phyloP scores from a whole-genome alignment of 2,329 filamentous ascomycete genomes.

The Curvularia verruculosa region DNA sequence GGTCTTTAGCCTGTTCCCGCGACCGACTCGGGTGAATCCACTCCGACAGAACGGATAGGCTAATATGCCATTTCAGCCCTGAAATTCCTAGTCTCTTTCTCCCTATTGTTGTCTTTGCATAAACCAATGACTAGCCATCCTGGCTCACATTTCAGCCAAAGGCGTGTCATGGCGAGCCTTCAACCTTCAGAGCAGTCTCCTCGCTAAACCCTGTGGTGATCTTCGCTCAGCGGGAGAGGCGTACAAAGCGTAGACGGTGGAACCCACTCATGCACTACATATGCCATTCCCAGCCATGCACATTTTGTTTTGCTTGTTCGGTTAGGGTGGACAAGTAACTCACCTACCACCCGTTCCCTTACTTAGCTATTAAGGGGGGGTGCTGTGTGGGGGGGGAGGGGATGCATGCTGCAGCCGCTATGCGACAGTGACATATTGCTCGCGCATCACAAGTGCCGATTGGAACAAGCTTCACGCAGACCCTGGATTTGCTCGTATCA shows the following conservation, averaged over 20 bases:
- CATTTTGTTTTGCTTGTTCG: background rate
- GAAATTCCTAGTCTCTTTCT: constrained; percentile 3
- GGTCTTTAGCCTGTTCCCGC: constrained; percentile 7
- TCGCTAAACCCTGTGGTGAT: background rate
- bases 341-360: background rate
- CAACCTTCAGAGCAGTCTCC: background rate
- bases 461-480: background rate
- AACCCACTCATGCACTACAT: background rate
- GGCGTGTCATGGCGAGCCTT: constrained; percentile 1
- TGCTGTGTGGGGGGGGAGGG: background rate
- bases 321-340: background rate
- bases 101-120: constrained; percentile 7
- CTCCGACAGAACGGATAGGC: constrained; percentile 9
- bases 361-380: background rate
- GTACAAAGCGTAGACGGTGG: background rate
- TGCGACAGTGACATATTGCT: background rate
- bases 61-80: constrained; percentile 4
- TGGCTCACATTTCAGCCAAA: constrained; percentile 4
- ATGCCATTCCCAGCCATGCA: background rate
- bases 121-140: constrained; percentile 7
- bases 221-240: background rate
- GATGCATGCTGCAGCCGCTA: background rate
- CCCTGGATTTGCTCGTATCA: background rate
- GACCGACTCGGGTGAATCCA: constrained; percentile 9
- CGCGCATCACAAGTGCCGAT: background rate